Base-by-base conservation (phyloP, 768 basidiomycete species). In the Collybia nuda region DNA sequence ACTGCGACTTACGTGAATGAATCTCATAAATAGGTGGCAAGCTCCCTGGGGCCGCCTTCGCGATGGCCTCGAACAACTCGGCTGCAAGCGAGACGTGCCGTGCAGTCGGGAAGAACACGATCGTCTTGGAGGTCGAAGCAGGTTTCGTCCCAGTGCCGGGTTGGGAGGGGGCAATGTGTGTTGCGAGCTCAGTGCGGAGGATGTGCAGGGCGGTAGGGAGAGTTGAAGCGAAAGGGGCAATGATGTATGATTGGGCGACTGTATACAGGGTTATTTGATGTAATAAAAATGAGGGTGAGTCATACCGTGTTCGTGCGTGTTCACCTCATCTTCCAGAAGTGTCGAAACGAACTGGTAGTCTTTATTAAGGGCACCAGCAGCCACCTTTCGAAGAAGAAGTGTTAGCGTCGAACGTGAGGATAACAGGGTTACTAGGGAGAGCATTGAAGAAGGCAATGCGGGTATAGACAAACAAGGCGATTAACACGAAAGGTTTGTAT, bases 21-120 rank as follows among this genome's bases (percentile, higher is more conserved):
- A 88, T 77, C 56, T 82, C 77, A 48, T 65, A 74, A 7, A 81
- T 55, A 4, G 68, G 71, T 0, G 77, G 71, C 2, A 74, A 63
- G 22, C 56, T 59, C 12, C 48, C 40, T 19, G 61, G 56, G 43
- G 61, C 22, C 44, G n/a, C 24, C n/a, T 26, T 26, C 11, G 26
- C 48, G 38, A 58, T 12, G 21, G 36, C 51, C 23, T 56, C 65
- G n/a, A 76, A 63, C 22, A 75, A 46, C 14, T 64, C 62, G 0
- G 67, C 57, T 1, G 71, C 69, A 38, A 82, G 64, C 6, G 68
- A 70, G 1, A 81, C 79, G 7, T 79, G 80, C 47, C 81, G 75
- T 6, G 85, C 84, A 5, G 85, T 88, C n/a, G 84, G 81, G 39
- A 82, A 76, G 71, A 88, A 88, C 5, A 81, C 71, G 64, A 88